Evolutionary conservation across 352 stramenopile genomes (phyloP).

Genomic region (Globisporangium polare): DNA sequence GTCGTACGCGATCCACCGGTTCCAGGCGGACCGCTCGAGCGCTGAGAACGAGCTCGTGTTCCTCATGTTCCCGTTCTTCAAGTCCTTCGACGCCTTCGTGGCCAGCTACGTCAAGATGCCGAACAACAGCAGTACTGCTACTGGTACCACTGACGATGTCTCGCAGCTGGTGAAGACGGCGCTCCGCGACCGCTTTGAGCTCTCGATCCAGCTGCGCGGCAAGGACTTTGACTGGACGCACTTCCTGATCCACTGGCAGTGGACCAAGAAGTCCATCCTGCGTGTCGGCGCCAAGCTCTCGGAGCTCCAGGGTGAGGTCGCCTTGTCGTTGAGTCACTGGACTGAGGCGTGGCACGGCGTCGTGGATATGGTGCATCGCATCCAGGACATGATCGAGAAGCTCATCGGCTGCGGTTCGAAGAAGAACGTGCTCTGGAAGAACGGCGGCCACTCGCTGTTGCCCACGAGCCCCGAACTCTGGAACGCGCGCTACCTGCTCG

Average conservation of each 20-base stretch:
- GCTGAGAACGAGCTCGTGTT: constrained; percentile 76
- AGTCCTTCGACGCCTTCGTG: constrained; percentile 53
- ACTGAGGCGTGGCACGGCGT: constrained; percentile 37
- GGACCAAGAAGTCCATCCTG: constrained; percentile 59
- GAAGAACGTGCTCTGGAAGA: constrained; percentile 92
- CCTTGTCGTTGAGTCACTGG: no score
- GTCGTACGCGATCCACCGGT: constrained; percentile 77
- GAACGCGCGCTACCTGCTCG: constrained; percentile 66
- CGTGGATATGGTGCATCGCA: constrained; percentile 66
- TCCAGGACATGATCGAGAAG: constrained; percentile 66
- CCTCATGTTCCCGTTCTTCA: constrained; percentile 65
- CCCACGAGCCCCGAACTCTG: constrained; percentile 57
- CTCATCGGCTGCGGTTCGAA: constrained; percentile 56
- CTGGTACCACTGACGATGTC: constrained; percentile 1
- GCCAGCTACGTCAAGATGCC: constrained; percentile 19
- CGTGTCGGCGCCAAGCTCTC: constrained; percentile 17
- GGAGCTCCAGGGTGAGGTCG: background rate
- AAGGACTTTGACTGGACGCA: constrained; percentile 66
- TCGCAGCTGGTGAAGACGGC: constrained; percentile 32
- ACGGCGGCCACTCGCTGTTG: constrained; percentile 81
- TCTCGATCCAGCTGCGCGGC: constrained; percentile 69
- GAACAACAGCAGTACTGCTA: background rate
- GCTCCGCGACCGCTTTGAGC: constrained; percentile 66
- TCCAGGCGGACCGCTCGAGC: constrained; percentile 65
- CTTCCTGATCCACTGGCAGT: constrained; percentile 83